Evolutionary conservation across 352 stramenopile genomes (phyloP).

Genomic region (Lagenidium sp.): DNA sequence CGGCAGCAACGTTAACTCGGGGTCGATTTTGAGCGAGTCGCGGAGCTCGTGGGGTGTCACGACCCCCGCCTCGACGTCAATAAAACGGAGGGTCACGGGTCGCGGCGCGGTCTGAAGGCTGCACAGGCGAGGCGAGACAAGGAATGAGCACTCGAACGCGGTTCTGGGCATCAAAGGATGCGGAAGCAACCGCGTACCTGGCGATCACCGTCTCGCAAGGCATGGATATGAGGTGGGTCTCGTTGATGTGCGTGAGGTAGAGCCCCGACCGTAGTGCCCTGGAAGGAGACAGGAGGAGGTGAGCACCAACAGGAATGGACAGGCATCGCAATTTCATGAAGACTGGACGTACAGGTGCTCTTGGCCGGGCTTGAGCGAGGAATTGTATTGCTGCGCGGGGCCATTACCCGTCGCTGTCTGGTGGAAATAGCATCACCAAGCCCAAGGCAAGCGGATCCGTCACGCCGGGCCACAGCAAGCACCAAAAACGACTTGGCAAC

Average conservation of each 20-base stretch:
- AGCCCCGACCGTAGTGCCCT: constrained; percentile 55
- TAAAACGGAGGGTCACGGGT: constrained; percentile 53
- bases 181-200: constrained; percentile 15
- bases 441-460: too few relatives aligned
- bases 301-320: not conserved
- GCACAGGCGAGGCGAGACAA: too few relatives aligned
- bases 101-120: constrained; percentile 47
- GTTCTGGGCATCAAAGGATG: too few relatives aligned
- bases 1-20: constrained; percentile 10
- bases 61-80: constrained; percentile 70
- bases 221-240: constrained; percentile 47
- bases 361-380: constrained; percentile 36
- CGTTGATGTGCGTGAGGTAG: constrained; percentile 79
- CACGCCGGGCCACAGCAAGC: too few relatives aligned
- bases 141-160: too few relatives aligned
- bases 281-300: not conserved
- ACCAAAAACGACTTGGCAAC: too few relatives aligned
- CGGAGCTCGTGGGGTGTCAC: constrained; percentile 66
- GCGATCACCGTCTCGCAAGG: constrained; percentile 62
- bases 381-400: constrained; percentile 66
- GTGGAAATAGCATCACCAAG: too few relatives aligned
- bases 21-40: constrained; percentile 46
- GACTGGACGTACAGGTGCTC: constrained; percentile 38
- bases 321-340: not conserved
- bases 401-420: constrained; percentile 35